Conservation (phyloP, 2,329 filamentous ascomycete species). For the Pestalotiopsis fici region DNA sequence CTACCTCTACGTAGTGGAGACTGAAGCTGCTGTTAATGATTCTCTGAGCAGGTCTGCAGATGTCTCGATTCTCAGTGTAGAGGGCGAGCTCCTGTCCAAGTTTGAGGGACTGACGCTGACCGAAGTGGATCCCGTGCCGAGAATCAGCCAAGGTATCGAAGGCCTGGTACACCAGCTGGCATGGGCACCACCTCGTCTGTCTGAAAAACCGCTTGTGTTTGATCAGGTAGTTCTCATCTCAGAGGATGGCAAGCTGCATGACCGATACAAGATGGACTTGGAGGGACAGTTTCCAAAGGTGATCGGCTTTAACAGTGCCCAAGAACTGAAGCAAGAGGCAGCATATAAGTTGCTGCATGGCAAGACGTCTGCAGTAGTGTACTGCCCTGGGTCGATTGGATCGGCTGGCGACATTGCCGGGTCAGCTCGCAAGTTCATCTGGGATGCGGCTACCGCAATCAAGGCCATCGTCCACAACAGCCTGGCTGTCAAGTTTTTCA, state of each 20-base stretch:
- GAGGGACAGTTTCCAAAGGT: background rate
- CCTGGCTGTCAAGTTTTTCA: conserved; percentile 18
- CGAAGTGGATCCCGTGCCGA: no score
- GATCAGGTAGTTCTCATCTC: background rate
- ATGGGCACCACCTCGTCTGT: background rate
- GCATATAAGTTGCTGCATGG: conserved; percentile 20
- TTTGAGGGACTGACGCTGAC: background rate
- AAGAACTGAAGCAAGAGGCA: background rate
- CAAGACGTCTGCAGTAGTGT: conserved; percentile 16
- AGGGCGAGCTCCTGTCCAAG: conserved; percentile 17
- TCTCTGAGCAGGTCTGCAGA: conserved; percentile 25
- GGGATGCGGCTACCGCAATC: conserved; percentile 10
- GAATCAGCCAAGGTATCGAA: no score
- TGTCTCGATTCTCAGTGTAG: conserved; percentile 21
- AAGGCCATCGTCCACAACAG: conserved; percentile 2
- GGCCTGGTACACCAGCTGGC: background rate
- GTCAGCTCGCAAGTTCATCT: conserved; percentile 12
- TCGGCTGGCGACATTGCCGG: conserved; percentile 10
- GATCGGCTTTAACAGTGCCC: background rate
- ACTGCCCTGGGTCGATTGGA: conserved; percentile 14
- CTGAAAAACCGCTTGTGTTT: background rate
- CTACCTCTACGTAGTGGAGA: conserved; percentile 33
- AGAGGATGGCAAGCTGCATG: background rate
- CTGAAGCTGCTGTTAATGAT: conserved; percentile 16
- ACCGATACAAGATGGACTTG: background rate